phyloP scores from a whole-genome alignment of 2,329 filamentous ascomycete species.

The Alternaria sp. region DNA sequence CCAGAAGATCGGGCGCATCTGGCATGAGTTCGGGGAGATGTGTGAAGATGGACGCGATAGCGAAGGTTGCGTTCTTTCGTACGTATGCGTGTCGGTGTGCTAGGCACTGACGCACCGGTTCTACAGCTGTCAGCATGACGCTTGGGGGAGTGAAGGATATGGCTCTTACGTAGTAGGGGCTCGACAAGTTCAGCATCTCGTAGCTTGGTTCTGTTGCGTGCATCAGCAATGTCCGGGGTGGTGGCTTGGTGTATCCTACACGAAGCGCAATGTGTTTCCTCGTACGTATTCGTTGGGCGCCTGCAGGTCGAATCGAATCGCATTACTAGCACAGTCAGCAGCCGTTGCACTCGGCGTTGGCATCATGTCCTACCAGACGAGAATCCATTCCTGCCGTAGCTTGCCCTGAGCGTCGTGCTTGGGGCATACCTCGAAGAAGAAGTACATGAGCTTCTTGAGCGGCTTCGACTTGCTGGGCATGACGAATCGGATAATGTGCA shows the following conservation, averaged over 20 bases:
- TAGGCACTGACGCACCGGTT: constrained; percentile 88
- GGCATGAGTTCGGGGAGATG: constrained; percentile 93
- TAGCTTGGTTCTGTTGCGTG: constrained; percentile 72
- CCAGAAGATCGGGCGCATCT: constrained; percentile 91
- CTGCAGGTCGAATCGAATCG: constrained; percentile 95
- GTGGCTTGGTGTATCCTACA: constrained; percentile 52
- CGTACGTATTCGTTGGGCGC: constrained; percentile 98
- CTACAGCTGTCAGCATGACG: constrained; percentile 24
- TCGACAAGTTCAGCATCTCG: constrained; percentile 96
- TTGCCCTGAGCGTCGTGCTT: constrained; percentile 93
- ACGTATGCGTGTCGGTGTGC: constrained; percentile 98
- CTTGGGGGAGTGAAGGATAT: background rate
- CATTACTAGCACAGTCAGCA: constrained; percentile 72
- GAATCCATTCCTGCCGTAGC: constrained; percentile 99
- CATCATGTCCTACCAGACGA: constrained; percentile 78
- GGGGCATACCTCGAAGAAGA: constrained; percentile 99
- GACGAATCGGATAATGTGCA: constrained; percentile 99
- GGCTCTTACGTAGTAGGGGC: constrained; percentile 73
- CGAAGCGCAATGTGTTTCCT: constrained; percentile 96
- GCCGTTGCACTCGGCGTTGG: background rate
- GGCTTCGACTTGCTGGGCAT: constrained; percentile 98
- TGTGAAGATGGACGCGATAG: constrained; percentile 88
- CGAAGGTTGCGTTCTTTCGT: constrained; percentile 97
- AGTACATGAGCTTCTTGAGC: constrained; percentile 97
- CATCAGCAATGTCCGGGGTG: constrained; percentile 24